These are phyloP conservation scores for Caloboletus inedulis DNA, from an alignment of 1,284 basidiomycete genomes.

Conservation along the genomic window DNA sequence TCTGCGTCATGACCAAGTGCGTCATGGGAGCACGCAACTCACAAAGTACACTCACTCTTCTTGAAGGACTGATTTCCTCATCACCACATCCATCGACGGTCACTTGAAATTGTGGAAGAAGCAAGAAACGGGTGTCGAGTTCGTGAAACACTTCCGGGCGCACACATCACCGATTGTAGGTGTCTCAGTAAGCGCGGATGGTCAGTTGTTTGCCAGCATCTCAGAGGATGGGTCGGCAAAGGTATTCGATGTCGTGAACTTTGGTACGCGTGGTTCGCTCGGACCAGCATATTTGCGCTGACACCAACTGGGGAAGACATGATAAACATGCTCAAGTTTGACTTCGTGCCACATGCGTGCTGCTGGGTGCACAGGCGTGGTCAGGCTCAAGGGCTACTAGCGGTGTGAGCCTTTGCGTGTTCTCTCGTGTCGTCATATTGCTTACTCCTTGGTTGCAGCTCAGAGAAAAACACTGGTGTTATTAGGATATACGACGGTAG, in stretches of 20 bases:
- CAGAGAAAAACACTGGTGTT: constrained; percentile 70
- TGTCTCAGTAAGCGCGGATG: constrained; percentile 89
- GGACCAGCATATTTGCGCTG: not conserved
- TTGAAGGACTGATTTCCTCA: constrained; percentile 82
- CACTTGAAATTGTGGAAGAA: constrained; percentile 99
- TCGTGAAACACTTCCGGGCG: constrained; percentile 92
- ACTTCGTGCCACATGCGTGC: constrained; percentile 79
- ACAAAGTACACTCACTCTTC: not conserved
- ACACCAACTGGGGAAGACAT: constrained; percentile 63
- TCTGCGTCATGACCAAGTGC: constrained; percentile 80
- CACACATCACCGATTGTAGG: constrained; percentile 80
- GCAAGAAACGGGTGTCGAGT: constrained; percentile 88
- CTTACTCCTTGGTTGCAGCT: constrained; percentile 45
- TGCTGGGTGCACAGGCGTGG: constrained; percentile 93
- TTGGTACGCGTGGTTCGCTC: constrained; percentile 53
- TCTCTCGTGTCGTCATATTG: not conserved
- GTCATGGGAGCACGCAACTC: constrained; percentile 20
- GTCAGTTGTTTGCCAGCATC: constrained; percentile 86
- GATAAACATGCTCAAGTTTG: constrained; percentile 96
- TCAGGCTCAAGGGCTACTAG: constrained; percentile 84
- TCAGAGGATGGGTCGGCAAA: constrained; percentile 86
- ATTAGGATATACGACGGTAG: constrained; percentile 93
- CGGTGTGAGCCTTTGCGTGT: constrained; percentile 57
- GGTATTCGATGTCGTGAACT: constrained; percentile 97
- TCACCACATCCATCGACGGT: constrained; percentile 94